These are phyloP conservation scores for Leptodermis oblonga DNA, from an alignment of 257 asterid genomes.

Conservation along the genomic window DNA sequence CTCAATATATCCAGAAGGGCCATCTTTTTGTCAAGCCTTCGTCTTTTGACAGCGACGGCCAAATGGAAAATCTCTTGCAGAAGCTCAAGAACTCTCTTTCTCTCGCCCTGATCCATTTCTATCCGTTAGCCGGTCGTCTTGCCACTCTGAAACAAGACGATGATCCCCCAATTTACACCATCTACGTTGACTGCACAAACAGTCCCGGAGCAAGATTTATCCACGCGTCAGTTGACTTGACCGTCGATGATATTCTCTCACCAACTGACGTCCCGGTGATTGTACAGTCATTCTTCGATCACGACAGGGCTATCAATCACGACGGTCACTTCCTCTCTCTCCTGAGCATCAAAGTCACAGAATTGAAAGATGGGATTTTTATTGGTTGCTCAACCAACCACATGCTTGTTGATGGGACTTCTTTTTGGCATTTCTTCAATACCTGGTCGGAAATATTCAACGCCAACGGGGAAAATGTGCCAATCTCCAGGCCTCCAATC, in stretches of 20 bases:
- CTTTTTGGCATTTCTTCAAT: constrained; percentile 35
- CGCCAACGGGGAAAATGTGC: neutral
- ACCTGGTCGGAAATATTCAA: constrained; percentile 25
- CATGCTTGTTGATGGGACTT: constrained; percentile 27
- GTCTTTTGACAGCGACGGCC: neutral
- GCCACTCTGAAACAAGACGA: constrained; percentile 15
- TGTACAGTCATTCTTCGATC: constrained; percentile 34
- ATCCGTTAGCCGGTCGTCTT: constrained; percentile 56
- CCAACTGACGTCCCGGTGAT: constrained; percentile 36
- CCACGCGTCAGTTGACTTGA: constrained; percentile 26
- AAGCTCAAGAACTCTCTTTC: constrained; percentile 25
- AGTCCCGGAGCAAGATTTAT: constrained; percentile 32
- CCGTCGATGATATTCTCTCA: constrained; percentile 24
- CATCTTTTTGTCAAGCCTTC: constrained; percentile 19
- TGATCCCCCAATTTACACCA: constrained; percentile 13
- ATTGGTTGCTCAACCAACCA: constrained; percentile 32
- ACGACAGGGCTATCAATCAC: constrained; percentile 37
- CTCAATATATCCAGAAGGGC: constrained; percentile 21
- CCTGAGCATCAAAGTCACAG: constrained; percentile 30
- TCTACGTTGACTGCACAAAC: constrained; percentile 38
- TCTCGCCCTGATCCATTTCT: constrained; percentile 37
- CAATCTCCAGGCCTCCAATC: constrained; percentile 23
- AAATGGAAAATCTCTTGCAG: neutral
- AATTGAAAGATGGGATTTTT: constrained; percentile 33
- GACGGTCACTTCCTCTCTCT: constrained; percentile 34